These are phyloP conservation scores for Coccomyxa subellipsoidea DNA, from an alignment of 163 green algal species.

Conservation along the genomic window DNA sequence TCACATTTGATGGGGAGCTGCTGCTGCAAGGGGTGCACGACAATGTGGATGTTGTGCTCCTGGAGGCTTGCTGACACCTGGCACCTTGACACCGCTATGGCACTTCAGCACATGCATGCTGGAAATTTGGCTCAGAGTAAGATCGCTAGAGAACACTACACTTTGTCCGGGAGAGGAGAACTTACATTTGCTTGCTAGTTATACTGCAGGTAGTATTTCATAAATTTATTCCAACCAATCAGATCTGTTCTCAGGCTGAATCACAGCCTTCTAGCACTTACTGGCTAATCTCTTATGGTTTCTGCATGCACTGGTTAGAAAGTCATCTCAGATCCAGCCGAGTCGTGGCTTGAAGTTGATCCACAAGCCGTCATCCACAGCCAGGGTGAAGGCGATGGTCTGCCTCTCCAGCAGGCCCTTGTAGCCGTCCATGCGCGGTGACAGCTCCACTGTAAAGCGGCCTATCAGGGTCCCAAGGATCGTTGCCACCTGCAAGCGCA, in stretches of 20 bases:
- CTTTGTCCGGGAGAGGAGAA: too few species aligned
- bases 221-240: too few species aligned
- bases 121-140: too few species aligned
- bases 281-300: too few species aligned
- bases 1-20: slow-evolving; percentile 1
- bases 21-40: slow-evolving; percentile 4
- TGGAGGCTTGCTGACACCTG: not conserved
- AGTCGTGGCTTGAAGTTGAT: slow-evolving; percentile 1
- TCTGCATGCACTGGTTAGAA: too few species aligned
- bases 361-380: not conserved
- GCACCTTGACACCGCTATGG: too few species aligned
- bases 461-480: not conserved
- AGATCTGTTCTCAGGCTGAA: too few species aligned
- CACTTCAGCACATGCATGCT: too few species aligned
- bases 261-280: too few species aligned
- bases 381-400: not conserved
- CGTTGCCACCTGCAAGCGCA: not conserved
- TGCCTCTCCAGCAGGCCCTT: not conserved
- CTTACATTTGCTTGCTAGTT: too few species aligned
- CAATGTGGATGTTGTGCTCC: not conserved
- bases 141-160: too few species aligned
- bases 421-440: not conserved
- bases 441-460: not conserved
- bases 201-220: too few species aligned
- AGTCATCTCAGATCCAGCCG: not conserved